Base-by-base conservation (phyloP, 75 land plant species). In the Pinus albicaulis region DNA sequence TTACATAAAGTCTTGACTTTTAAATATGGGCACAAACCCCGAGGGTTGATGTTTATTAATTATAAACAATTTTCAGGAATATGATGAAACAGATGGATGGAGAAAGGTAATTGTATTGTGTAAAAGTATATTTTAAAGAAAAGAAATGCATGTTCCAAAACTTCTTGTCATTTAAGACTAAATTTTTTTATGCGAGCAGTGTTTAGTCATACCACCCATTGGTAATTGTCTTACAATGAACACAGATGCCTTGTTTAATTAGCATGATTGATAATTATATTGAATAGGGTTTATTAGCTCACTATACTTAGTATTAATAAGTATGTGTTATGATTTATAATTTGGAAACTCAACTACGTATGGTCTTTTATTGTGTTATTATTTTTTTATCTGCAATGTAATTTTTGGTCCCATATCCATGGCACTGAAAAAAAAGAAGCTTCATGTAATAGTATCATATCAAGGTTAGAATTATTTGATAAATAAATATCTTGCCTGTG, bases 321-420 rank as follows among this genome's bases (percentile, higher is more conserved):
- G 38, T 7, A 68, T 68, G 25, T 23, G 1, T 38, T 38, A 11
- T 36, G 10, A 38, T 68, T 68, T 64, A 31, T 11, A 68, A 68
- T 68, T 20, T 68, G 36, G 11, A 68, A 7, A 19, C 22, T 68
- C 14, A 3, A 20, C 38, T 68, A 19, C 20, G 52, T 10, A 68
- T 36, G 48, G 19, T 68, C 71, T 68, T 44, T 64, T 64, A 68
- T 2, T 68, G 11, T n/a, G 24, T 73, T 64, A 59, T n/a, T 62
- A 63, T 41, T 60, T 56, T 5, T 72, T 31, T 77, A 56, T 15
- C 19, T 85, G 84, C 85, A 94, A 95, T 75, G 76, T 94, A 12
- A 94, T 94, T 95, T 94, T 94, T 84, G 98, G 98, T 59, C 98
- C 98, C 22, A 94, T 76, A 77, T 94, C 28, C 92, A 95, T 81